phyloP scores from a whole-genome alignment of 345 rosid genomes.

The sweet orange (Citrus sinensis) region DVS_A1.0 CM039169.1:33871001-33871500 shows the following conservation, averaged over 20 bases:
- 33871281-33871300: neutral
- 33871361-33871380: neutral
- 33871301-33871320: neutral
- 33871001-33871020: slow-evolving; percentile 6
- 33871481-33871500: neutral
- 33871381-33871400: neutral
- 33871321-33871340: neutral
- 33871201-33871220: neutral
- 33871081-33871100: neutral
- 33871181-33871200: neutral
- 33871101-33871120: neutral
- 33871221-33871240: neutral
- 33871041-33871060: slow-evolving; percentile 1
- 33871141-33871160: neutral
- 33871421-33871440: neutral
- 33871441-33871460: neutral
- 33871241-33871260: neutral
- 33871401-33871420: neutral
- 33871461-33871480: neutral
- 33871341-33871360: too few relatives aligned
- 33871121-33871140: neutral
- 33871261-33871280: neutral
- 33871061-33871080: neutral
- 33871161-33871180: neutral
- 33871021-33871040: slow-evolving; percentile 2